phyloP scores from a whole-genome alignment of 805 yeast species.

The Soucietia sequanensis region DNA sequence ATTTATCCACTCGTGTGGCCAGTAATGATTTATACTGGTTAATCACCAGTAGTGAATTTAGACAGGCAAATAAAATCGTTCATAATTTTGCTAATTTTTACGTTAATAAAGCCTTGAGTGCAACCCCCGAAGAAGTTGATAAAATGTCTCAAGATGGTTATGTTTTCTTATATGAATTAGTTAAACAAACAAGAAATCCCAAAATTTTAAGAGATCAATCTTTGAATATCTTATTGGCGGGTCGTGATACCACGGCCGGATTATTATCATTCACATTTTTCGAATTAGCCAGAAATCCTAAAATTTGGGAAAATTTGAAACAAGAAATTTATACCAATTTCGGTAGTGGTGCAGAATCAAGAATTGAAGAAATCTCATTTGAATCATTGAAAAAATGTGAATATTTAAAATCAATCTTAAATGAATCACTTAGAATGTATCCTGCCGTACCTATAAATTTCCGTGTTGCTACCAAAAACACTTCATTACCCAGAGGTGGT shows the following conservation, averaged over 20 bases:
- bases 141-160: constrained; percentile 35
- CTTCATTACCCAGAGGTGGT: constrained; percentile 54
- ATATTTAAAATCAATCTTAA: constrained; percentile 46
- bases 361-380: constrained; percentile 40
- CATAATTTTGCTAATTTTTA: constrained; percentile 33
- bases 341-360: constrained; percentile 31
- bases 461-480: constrained; percentile 45
- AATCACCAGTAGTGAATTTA: constrained; percentile 20
- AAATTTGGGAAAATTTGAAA: constrained; percentile 36
- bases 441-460: constrained; percentile 52
- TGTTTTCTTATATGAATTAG: constrained; percentile 48
- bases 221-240: constrained; percentile 51
- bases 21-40: constrained; percentile 25
- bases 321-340: constrained; percentile 30
- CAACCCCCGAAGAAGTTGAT: constrained; percentile 28
- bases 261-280: constrained; percentile 45
- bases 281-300: constrained; percentile 45
- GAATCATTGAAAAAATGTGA: constrained; percentile 50
- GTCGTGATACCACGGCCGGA: constrained; percentile 57
- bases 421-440: constrained; percentile 49
- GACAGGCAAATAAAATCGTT: constrained; percentile 21
- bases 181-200: constrained; percentile 48
- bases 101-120: constrained; percentile 36
- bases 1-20: constrained; percentile 26
- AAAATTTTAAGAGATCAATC: constrained; percentile 48